These are phyloP conservation scores for Pyrus communis DNA, from an alignment of 306 rosid species.

Conservation along the genomic window DNA sequence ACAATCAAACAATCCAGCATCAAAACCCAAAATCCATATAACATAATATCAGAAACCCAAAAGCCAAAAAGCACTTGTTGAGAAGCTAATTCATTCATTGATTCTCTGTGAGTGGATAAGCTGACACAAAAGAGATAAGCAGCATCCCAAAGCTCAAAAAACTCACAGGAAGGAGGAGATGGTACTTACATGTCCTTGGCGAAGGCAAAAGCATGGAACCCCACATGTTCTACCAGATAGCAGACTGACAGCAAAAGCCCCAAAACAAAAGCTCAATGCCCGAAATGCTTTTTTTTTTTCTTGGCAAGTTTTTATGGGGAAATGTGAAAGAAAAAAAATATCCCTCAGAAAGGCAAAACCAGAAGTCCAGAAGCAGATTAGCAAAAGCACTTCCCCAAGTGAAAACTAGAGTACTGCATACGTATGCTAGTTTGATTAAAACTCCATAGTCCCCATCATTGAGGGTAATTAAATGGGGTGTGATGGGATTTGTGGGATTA, in stretches of 20 bases:
- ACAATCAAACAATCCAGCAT: constrained; percentile 13
- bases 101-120: constrained; percentile 37
- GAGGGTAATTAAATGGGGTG: constrained; percentile 11
- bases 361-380: constrained; percentile 35
- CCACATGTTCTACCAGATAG: constrained; percentile 51
- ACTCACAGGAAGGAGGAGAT: constrained; percentile 36
- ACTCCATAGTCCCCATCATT: constrained; percentile 8
- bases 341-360: constrained; percentile 30
- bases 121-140: constrained; percentile 44
- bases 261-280: constrained; percentile 64
- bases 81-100: constrained; percentile 13
- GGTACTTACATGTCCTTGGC: constrained; percentile 30
- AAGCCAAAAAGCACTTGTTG: constrained; percentile 11
- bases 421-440: not conserved
- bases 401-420: not conserved
- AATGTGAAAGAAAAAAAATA: constrained; percentile 22
- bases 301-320: constrained; percentile 39
- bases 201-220: constrained; percentile 57
- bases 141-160: constrained; percentile 43
- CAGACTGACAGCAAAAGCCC: constrained; percentile 23
- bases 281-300: constrained; percentile 45
- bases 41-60: constrained; percentile 25
- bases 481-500: constrained; percentile 13
- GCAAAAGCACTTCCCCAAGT: constrained; percentile 6
- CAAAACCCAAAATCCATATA: constrained; percentile 18